Evolutionary conservation across 495 filamentous ascomycete species (phyloP), one percentile per base, ranked within the genome.

Genomic region (Aspergillus diversus): DNA sequence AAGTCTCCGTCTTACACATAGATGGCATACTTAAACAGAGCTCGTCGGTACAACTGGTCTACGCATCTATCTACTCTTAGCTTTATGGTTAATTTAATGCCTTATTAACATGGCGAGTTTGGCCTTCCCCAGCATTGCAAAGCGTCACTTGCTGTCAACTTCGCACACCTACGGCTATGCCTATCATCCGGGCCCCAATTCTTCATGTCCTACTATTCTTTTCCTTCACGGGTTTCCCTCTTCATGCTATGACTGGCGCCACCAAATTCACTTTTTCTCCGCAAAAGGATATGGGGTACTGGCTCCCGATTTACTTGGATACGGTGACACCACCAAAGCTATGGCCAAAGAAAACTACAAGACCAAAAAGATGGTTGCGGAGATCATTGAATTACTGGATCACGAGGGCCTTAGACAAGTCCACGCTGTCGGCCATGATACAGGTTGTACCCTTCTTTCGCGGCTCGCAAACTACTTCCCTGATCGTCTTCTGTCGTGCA

Each of bases 251-350:
- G 75, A 81, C 58, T 83, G 81, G 80, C 69, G 72, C 9, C 70
- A 78, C 55, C 76, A 82, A 59, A 71, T 84, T 34, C 15, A 61
- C 0, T 55, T 66, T 32, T 70, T 84, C 31, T 43, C 56, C 17
- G 33, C 64, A 5, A 35, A 62, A 16, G 78, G 81, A 5, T 81
- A 81, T 57, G 81, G 81, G 7, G 66, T 83, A 17, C 42, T 84
- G 0, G 79, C 70, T 8, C 82, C 80, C 0, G 81, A 83, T 64
- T 67, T 83, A 2, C 74, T 84, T 0, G 80, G 82, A n/a, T 84
- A 80, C 55, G 82, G 82, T 1, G 76, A 71, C 32, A 78, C 81
- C 0, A 71, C 75, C 55, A 77, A 77, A 61, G 80, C 80, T 0
- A 53, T 51, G 0, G 69, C 71, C 12, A 32, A 69, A 12, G 61